Evolutionary conservation across 192 early-diverging fungal species (phyloP).

Genomic region (Thamnidium elegans): DNA sequence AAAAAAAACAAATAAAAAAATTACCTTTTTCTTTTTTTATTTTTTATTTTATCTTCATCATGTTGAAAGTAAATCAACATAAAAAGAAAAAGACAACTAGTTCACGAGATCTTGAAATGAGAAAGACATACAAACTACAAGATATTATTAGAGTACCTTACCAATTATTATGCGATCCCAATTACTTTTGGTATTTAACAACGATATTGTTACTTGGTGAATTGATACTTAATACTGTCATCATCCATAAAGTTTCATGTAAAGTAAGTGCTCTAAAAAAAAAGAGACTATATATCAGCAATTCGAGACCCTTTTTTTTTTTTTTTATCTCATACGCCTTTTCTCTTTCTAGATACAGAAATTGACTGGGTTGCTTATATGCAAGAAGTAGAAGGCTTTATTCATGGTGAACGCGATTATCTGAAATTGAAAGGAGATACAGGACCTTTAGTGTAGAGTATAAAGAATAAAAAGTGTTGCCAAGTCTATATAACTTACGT

Average conservation of each 20-base stretch:
- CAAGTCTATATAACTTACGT: background rate
- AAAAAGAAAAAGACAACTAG: background rate
- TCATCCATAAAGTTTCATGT: constrained; percentile 63
- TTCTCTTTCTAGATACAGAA: constrained; percentile 69
- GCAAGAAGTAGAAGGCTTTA: constrained; percentile 81
- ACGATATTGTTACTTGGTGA: constrained; percentile 49
- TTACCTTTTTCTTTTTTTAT: too few relatives aligned
- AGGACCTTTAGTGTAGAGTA: constrained; percentile 81
- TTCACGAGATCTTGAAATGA: background rate
- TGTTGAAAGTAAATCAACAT: background rate
- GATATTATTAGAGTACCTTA: constrained; percentile 18
- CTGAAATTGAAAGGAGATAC: constrained; percentile 78
- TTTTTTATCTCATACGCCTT: background rate
- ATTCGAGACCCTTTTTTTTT: background rate
- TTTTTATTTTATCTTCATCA: background rate
- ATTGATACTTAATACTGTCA: constrained; percentile 46
- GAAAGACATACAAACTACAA: constrained; percentile 8
- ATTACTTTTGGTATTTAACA: constrained; percentile 48
- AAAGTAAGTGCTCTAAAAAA: constrained; percentile 15
- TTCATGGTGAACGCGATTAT: constrained; percentile 85
- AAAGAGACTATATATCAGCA: background rate
- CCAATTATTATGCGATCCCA: constrained; percentile 39
- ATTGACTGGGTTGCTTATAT: constrained; percentile 98
- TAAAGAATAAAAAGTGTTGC: too few relatives aligned
- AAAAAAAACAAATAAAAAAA: too few relatives aligned